A percentile compares a stretch with the other conserved stretches of the same genome.
phyloP scores from a whole-genome alignment of 192 early-diverging fungal species.

The Funneliformis mosseae region DNA sequence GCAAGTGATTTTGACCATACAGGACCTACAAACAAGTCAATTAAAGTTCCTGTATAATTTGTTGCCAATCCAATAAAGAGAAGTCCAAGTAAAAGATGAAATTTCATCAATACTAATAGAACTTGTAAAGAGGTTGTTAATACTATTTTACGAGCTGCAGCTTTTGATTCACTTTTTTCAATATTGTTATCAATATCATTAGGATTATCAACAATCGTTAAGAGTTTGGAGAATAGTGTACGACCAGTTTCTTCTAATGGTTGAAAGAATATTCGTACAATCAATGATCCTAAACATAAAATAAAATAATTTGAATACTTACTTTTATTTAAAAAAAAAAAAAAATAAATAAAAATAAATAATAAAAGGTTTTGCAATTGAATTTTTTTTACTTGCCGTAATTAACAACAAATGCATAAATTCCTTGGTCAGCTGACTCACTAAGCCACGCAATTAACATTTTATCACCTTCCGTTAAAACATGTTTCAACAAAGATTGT shows the following conservation, averaged over 20 bases:
- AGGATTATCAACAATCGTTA: constrained; percentile 38
- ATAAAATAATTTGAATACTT: neutral
- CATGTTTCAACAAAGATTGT: constrained; percentile 90
- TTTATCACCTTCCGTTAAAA: constrained; percentile 96
- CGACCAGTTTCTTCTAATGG: constrained; percentile 92
- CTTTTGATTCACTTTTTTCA: constrained; percentile 18
- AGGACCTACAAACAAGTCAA: constrained; percentile 63
- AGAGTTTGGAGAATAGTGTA: constrained; percentile 78
- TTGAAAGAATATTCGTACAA: constrained; percentile 88
- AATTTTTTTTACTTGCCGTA: constrained; percentile 60
- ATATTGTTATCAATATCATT: constrained; percentile 7
- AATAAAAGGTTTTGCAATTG: neutral
- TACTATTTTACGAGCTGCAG: constrained; percentile 6
- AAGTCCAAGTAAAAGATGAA: constrained; percentile 75
- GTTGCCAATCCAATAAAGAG: constrained; percentile 82
- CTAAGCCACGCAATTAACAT: constrained; percentile 77
- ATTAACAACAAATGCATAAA: constrained; percentile 84
- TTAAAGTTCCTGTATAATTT: constrained; percentile 73
- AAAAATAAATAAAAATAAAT: constrained; percentile 25
- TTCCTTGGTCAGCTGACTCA: constrained; percentile 62
- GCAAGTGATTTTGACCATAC: constrained; percentile 58
- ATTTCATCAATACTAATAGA: constrained; percentile 51
- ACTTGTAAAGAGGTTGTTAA: constrained; percentile 38
- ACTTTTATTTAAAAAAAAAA: too few species aligned
- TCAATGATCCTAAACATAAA: constrained; percentile 69